Percentiles rank a stretch among this genome's conserved stretches.
Evolutionary conservation across 2,329 filamentous ascomycete species (phyloP).

Genomic region (Dothistroma pini): DNA sequence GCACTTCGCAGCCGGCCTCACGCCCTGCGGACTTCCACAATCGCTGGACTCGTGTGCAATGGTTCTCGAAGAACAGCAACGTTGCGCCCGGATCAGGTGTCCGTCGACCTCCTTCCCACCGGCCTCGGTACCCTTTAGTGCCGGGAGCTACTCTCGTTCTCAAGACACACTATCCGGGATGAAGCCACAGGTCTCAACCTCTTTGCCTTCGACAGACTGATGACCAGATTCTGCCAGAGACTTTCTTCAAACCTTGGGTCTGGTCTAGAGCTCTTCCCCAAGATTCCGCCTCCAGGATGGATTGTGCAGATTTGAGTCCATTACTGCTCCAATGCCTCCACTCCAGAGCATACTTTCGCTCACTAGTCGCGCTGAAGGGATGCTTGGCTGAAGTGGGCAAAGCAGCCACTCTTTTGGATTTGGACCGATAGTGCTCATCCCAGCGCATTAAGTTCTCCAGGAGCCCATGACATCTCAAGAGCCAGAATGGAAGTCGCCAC

Average conservation of each 20-base stretch:
- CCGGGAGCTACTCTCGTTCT: conserved; percentile 3
- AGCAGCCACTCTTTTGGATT: conserved; percentile 11
- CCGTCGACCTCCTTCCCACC: not conserved
- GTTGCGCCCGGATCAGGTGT: not conserved
- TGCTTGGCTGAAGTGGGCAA: conserved; percentile 17
- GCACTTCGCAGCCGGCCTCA: no score
- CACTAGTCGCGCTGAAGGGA: conserved; percentile 19
- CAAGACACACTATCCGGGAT: conserved; percentile 10
- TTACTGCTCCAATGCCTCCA: conserved; percentile 17
- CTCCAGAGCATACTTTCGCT: conserved; percentile 5
- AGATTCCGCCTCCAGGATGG: conserved; percentile 5
- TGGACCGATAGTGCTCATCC: conserved; percentile 19
- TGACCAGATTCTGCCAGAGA: conserved; percentile 17
- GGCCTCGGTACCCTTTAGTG: conserved; percentile 2
- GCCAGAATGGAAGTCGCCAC: conserved; percentile 20
- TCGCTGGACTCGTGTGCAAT: not conserved
- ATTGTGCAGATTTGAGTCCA: conserved; percentile 15
- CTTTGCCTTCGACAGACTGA: conserved; percentile 17
- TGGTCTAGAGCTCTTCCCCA: not conserved
- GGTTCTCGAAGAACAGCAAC: not conserved
- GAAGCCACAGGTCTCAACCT: conserved; percentile 16
- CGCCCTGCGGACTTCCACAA: not conserved
- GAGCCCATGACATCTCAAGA: conserved; percentile 18
- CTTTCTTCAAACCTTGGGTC: conserved; percentile 13
- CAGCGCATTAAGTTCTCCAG: conserved; percentile 12